A percentile compares a stretch with the other conserved stretches of the same genome.
phyloP scores from a whole-genome alignment of 306 rosid species.

The Vigna reflexopilosa region DNA sequence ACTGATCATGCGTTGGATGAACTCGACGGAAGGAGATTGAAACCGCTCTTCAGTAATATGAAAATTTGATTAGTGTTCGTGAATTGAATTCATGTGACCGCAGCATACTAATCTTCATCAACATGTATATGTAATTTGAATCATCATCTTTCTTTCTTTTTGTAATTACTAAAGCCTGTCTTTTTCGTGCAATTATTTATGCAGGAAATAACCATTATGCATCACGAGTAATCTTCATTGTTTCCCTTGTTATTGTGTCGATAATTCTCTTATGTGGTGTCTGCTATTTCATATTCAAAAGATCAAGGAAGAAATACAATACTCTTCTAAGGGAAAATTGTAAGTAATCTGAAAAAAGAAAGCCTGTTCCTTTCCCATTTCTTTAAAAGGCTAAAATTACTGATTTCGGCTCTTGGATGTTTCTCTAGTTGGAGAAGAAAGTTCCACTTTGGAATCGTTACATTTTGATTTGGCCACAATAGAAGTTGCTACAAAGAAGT shows the following conservation, averaged over 20 bases:
- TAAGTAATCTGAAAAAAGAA: neutral
- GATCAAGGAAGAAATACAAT: conserved; percentile 36
- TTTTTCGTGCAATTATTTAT: neutral
- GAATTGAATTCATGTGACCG: too few relatives aligned
- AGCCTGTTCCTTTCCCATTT: neutral
- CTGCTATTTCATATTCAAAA: conserved; percentile 41
- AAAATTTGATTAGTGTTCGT: too few relatives aligned
- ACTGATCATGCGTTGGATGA: too few relatives aligned
- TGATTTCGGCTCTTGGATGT: neutral
- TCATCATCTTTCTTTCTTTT: neutral
- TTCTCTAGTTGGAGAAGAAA: conserved; percentile 32
- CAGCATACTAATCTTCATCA: too few relatives aligned
- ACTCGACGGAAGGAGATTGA: too few relatives aligned
- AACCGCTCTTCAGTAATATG: too few relatives aligned
- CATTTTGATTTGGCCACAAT: conserved; percentile 43
- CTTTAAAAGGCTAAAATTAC: neutral
- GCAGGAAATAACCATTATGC: conserved; percentile 44
- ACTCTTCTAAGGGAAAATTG: conserved; percentile 39
- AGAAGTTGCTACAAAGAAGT: conserved; percentile 48
- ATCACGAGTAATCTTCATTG: conserved; percentile 36
- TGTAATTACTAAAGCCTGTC: neutral
- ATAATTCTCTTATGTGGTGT: conserved; percentile 21
- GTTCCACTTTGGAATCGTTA: conserved; percentile 48
- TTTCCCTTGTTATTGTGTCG: conserved; percentile 13
- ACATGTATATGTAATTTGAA: neutral